Conservation (phyloP, 2,329 filamentous ascomycete genomes). For the Ascocoryne sarcoides region DNA sequence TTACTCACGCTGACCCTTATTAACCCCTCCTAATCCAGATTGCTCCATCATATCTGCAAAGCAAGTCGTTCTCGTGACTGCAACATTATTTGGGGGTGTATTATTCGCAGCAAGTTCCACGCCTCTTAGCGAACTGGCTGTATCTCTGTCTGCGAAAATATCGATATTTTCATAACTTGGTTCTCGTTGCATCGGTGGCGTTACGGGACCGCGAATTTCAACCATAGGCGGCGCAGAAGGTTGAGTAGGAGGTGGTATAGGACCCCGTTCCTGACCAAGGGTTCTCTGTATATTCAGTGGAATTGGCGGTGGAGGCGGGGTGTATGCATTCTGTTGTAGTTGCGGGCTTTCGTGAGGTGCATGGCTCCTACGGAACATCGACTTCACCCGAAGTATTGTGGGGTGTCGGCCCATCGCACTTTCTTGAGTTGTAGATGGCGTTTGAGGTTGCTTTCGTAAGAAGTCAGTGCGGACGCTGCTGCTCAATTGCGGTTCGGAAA, state of each 20-base stretch:
- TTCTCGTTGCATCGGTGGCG: conserved; percentile 33
- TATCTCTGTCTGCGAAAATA: conserved; percentile 42
- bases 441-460: conserved; percentile 31
- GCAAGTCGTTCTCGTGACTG: conserved; percentile 30
- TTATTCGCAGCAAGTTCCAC: conserved; percentile 3
- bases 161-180: conserved; percentile 43
- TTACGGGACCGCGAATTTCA: conserved; percentile 14
- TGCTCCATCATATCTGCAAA: conserved; percentile 47
- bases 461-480: conserved; percentile 43
- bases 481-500: conserved; percentile 42
- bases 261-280: background rate
- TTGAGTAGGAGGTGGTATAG: background rate
- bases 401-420: conserved; percentile 7
- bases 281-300: conserved; percentile 16
- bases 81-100: conserved; percentile 1
- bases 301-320: conserved; percentile 11
- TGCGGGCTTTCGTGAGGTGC: background rate
- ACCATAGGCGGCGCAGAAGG: background rate
- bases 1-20: conserved; percentile 25
- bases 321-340: background rate
- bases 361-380: conserved; percentile 21
- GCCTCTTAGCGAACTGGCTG: conserved; percentile 27
- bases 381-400: conserved; percentile 19
- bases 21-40: conserved; percentile 32
- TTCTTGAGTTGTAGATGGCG: conserved; percentile 14